Conservation (phyloP, 1,139 yeast genomes). For the Nakaseomyces delphensis region DNA sequence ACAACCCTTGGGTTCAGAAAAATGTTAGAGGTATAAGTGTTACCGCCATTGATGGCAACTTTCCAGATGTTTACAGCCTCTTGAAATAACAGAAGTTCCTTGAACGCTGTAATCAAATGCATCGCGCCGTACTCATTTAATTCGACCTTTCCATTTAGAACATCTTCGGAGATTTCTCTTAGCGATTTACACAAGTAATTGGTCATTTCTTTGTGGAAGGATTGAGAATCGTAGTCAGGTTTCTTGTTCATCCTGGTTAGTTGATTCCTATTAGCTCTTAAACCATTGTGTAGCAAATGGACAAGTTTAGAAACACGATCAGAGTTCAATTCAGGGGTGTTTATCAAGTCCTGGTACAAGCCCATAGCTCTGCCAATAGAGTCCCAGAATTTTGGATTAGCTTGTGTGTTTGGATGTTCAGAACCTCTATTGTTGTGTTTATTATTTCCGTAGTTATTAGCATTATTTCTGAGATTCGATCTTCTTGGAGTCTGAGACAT, state of each 20-base stretch:
- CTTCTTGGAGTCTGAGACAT: conserved; percentile 32
- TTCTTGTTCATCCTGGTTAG: conserved; percentile 42
- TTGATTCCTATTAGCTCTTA: conserved; percentile 43
- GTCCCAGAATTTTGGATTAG: conserved; percentile 37
- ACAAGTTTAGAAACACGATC: conserved; percentile 39
- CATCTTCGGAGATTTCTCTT: conserved; percentile 43
- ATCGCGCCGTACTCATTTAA: conserved; percentile 47
- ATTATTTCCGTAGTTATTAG: background rate
- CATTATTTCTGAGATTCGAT: conserved; percentile 18
- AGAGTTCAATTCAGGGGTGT: conserved; percentile 38
- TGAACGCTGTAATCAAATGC: conserved; percentile 50
- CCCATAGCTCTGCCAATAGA: conserved; percentile 41
- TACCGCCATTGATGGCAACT: conserved; percentile 33
- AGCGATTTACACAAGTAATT: conserved; percentile 39
- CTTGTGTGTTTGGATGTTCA: conserved; percentile 24
- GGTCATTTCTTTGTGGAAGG: conserved; percentile 43
- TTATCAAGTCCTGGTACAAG: conserved; percentile 37
- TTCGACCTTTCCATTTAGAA: conserved; percentile 34
- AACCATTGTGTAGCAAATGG: conserved; percentile 41
- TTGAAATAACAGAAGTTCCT: conserved; percentile 43
- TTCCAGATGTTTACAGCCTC: conserved; percentile 51
- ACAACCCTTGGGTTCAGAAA: conserved; percentile 49
- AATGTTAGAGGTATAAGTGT: conserved; percentile 25
- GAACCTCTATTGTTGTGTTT: conserved; percentile 9
- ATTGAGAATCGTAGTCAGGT: conserved; percentile 47